Conservation (phyloP, 192 early-diverging fungal genomes). For the Haplosporangium gracile region DNA sequence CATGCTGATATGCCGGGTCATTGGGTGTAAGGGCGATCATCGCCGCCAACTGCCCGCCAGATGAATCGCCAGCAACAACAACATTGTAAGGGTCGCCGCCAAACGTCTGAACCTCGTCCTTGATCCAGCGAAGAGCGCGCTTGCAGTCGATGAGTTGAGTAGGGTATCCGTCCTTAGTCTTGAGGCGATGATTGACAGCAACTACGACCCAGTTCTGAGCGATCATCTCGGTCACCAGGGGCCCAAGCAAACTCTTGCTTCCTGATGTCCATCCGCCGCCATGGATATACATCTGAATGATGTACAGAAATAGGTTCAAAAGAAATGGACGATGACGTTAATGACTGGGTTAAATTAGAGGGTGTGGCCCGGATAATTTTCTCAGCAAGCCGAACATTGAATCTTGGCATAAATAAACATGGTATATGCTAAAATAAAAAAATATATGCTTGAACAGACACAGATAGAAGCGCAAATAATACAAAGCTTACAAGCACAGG, state of each 20-base stretch:
- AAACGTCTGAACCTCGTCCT: slow-evolving; percentile 65
- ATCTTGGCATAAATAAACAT: not conserved
- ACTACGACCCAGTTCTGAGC: slow-evolving; percentile 68
- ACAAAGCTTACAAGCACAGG: slow-evolving; percentile 52
- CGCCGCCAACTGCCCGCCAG: slow-evolving; percentile 73
- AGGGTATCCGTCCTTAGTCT: slow-evolving; percentile 60
- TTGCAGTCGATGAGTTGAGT: slow-evolving; percentile 77
- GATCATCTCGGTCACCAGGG: slow-evolving; percentile 44
- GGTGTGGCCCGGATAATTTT: not conserved
- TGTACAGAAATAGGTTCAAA: not conserved
- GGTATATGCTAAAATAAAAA: not conserved
- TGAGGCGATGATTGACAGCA: slow-evolving; percentile 69
- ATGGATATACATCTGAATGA: slow-evolving; percentile 68
- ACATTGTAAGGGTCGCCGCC: slow-evolving; percentile 76
- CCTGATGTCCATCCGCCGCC: slow-evolving; percentile 74
- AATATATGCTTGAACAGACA: too few relatives aligned
- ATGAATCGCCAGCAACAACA: slow-evolving; percentile 61
- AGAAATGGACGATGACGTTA: not conserved
- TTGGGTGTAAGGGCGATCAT: slow-evolving; percentile 69
- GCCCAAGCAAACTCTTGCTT: slow-evolving; percentile 63
- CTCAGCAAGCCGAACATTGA: not conserved
- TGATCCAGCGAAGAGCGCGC: slow-evolving; percentile 78
- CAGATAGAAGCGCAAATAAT: not conserved
- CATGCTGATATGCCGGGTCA: slow-evolving; percentile 60
- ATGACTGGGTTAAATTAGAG: not conserved